A percentile compares a stretch with the other conserved stretches of the same genome.
phyloP scores from a whole-genome alignment of 805 yeast genomes.

The Candida schatavii region DNA sequence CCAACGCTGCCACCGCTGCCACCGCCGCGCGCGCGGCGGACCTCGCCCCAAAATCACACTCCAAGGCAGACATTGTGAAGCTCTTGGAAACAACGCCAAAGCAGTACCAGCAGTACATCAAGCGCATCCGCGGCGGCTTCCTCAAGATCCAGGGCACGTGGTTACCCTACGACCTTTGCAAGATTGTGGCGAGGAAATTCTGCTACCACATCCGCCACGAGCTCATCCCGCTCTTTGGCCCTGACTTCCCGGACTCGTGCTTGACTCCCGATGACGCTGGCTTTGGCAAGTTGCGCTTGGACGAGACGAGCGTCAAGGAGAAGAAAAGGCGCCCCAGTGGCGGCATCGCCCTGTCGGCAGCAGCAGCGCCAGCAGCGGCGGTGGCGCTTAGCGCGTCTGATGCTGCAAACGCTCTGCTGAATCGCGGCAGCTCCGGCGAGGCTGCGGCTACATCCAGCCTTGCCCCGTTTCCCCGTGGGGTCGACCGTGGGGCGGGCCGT shows the following conservation, averaged over 20 bases:
- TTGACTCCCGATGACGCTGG: constrained; percentile 58
- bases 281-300: constrained; percentile 59
- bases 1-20: neutral
- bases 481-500: too few relatives aligned
- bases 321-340: neutral
- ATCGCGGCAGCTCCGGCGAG: neutral
- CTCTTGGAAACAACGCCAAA: constrained; percentile 61
- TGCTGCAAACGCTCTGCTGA: neutral
- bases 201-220: constrained; percentile 76
- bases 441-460: neutral
- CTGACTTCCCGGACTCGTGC: constrained; percentile 59
- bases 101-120: constrained; percentile 57
- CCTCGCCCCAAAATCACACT: constrained; percentile 11
- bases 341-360: too few relatives aligned
- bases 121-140: constrained; percentile 85
- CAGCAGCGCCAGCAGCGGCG: neutral
- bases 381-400: neutral
- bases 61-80: constrained; percentile 77
- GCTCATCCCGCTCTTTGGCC: constrained; percentile 78
- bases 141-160: constrained; percentile 93
- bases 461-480: neutral
- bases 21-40: neutral
- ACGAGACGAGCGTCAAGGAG: constrained; percentile 14
- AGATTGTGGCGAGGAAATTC: constrained; percentile 64
- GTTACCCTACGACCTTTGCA: constrained; percentile 73